Base-by-base conservation (phyloP, 2,329 filamentous ascomycete genomes). In the Talaromyces sp. region DNA sequence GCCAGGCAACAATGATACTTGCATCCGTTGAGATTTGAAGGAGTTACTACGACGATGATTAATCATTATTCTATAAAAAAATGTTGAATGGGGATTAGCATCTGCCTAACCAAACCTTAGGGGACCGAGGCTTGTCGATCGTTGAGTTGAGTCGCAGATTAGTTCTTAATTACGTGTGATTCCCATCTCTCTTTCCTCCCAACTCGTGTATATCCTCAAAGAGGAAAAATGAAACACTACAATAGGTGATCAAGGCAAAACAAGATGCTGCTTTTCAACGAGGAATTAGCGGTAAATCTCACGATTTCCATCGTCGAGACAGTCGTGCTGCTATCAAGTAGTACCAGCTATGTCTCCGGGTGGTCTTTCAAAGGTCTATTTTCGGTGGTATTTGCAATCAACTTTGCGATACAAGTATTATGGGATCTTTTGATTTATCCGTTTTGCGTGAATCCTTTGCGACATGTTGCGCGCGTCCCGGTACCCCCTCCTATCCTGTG, bases 361-460 rank as follows among this genome's bases (percentile, higher is more conserved):
- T 62, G 67, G 33, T 60, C 70, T 8, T 74, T 76, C 43, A 70
- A 69, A 22, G 68, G 65, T 1, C 57, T 75, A 14, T 62, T 67
- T 8, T 59, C 74, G 1, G 64, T 68, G 1, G 65, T 70, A 1
- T 39, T 75, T 7, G 69, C 66, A 1, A 65, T 72, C 13, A 77
- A 76, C 52, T 27, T 76, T 3, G 8, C 67, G 1, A 27, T 75
- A 4, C 66, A 70, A 24, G 58, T 62, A 8, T 43, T 76, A 19
- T 86, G 79, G 73, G 70, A 67, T 5, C 64, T 81, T 0, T 8
- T 84, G 4, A 71, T 87, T 33, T 85, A 83, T 70, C 84, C 83
- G 7, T 73, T 80, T 27, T 81, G 80, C 67, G 70, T 86, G 61
- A 84, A 78, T 62, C 82, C 83, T 1, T 68, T 86, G 66, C 77